These are phyloP conservation scores for Phanerodontia chrysosporium DNA, from an alignment of 768 basidiomycete genomes.

Conservation along the genomic window DNA sequence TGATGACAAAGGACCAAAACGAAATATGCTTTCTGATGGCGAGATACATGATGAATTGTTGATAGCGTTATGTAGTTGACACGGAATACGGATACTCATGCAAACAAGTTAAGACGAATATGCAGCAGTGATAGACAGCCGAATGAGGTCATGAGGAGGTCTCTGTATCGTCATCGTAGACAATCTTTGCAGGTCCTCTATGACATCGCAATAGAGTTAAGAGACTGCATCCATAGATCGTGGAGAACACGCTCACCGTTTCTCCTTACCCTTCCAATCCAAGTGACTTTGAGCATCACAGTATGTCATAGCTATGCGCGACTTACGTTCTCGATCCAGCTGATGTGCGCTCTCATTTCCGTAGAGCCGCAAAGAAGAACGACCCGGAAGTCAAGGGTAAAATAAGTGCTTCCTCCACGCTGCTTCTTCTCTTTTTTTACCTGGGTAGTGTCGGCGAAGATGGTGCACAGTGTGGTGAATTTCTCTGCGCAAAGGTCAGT, in stretches of 20 bases:
- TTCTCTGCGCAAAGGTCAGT: background rate
- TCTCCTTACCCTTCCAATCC: conserved; percentile 1
- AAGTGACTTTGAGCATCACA: background rate
- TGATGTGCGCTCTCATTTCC: background rate
- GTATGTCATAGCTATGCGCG: no score
- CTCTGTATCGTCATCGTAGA: conserved; percentile 26
- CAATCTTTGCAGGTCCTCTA: conserved; percentile 21
- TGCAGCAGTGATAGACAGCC: no score
- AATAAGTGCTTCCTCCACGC: background rate
- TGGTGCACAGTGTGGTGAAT: conserved; percentile 3
- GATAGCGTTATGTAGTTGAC: no score
- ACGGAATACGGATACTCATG: no score
- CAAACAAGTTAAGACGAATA: no score
- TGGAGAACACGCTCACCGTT: background rate
- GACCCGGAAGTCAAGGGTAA: background rate
- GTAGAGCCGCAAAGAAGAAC: background rate
- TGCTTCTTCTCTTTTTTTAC: conserved; percentile 1
- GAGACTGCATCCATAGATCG: no score
- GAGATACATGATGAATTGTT: no score
- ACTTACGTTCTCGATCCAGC: conserved; percentile 1
- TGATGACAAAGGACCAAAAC: no score
- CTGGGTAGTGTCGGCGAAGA: background rate
- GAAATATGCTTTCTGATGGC: no score
- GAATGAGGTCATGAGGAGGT: no score
- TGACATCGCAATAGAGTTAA: background rate